Evolutionary conservation across 257 asterid genomes (phyloP), one percentile per base, ranked within the genome.

Genomic region (Ilex asprella): DNA sequence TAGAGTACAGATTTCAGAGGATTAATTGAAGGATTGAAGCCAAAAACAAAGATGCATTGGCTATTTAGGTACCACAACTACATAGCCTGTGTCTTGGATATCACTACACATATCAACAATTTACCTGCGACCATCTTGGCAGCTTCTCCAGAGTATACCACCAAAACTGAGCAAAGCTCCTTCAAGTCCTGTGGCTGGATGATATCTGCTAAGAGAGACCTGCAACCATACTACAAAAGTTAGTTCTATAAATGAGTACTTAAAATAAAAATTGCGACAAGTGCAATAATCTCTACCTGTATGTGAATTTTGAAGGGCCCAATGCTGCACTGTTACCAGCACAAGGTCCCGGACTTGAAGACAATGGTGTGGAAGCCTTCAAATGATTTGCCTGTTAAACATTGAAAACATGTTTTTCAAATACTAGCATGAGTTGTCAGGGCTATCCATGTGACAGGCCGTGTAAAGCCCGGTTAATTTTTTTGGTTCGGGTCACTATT

Each of bases 171-270:
- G 49, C 76, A 75, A 31, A 70, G 72, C 57, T 75, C 80, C 59
- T 41, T 67, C 64, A 75, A 55, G 31, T 75, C 72, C 52, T 70
- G 73, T 12, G 41, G 61, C 54, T 59, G 76, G 47, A 70, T 67
- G 60, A 71, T 16, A 59, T 70, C 77, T 49, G 71, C 77, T 35
- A 75, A 64, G 39, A 75, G 31, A 59, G 80, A 75, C 67, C 80
- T 75, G 62, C 68, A 62, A 56, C 55, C 56, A 67, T 55, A 54
- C 31, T 43, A 12, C 56, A 61, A 3, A 16, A 62, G 13, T 75
- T 61, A 69, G 60, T 52, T 44, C 58, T 31, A 46, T 49, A 32
- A 66, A 55, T 31, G 43, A 41, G 32, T 61, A 64, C 31, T 27
- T 49, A 49, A 16, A 49, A 12, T 6, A 5, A 2, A 41, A 16